phyloP scores from a whole-genome alignment of 2,329 filamentous ascomycete species.

The Fonsecaea nubica region DNA sequence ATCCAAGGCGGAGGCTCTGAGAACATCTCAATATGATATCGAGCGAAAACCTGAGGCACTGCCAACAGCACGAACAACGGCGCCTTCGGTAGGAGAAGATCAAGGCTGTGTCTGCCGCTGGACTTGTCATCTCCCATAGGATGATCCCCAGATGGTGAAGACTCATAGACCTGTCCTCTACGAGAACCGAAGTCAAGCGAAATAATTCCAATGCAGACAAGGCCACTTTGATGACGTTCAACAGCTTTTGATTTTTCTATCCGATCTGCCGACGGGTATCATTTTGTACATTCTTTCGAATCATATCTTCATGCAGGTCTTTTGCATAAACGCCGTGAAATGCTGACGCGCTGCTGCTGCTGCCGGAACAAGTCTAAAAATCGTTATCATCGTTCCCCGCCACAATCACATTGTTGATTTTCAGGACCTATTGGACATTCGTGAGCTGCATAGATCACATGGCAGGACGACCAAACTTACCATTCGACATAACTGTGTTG shows the following conservation, averaged over 20 bases:
- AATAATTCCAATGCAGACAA: not conserved
- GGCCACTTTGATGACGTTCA: not conserved
- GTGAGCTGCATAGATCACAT: constrained; percentile 12
- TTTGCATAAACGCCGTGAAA: constrained; percentile 18
- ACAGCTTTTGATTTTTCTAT: constrained; percentile 27
- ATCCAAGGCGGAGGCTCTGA: not conserved
- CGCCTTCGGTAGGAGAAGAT: not conserved
- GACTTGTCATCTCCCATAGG: not conserved
- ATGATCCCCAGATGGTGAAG: not conserved
- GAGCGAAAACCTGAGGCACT: not conserved
- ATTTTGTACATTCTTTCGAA: constrained; percentile 25
- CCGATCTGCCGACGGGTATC: constrained; percentile 27
- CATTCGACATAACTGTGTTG: constrained; percentile 97
- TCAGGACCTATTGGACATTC: constrained; percentile 62
- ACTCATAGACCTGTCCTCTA: not conserved
- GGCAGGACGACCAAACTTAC: constrained; percentile 46
- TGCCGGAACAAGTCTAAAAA: constrained; percentile 59
- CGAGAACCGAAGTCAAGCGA: not conserved
- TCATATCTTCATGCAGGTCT: constrained; percentile 22
- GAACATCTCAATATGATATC: not conserved
- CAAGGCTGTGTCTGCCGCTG: not conserved
- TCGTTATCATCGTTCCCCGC: constrained; percentile 86
- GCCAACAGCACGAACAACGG: not conserved
- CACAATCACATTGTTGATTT: constrained; percentile 92
- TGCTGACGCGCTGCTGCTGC: constrained; percentile 16